Evolutionary conservation across 495 filamentous ascomycete species (phyloP).

Genomic region (Xylaria telfairii): DNA sequence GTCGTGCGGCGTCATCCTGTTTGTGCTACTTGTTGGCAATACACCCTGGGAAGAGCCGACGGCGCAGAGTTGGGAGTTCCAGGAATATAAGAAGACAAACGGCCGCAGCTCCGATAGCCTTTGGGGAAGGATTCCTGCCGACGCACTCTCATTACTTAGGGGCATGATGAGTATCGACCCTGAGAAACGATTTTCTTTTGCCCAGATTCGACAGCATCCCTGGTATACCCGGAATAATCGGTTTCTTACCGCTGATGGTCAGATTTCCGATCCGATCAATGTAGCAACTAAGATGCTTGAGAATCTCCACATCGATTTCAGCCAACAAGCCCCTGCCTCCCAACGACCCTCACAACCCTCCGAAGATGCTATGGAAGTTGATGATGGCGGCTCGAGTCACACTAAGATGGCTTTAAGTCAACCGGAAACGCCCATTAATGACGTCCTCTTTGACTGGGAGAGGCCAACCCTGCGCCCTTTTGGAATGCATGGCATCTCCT

Average conservation of each 20-base stretch:
- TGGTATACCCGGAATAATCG: slow-evolving; percentile 91
- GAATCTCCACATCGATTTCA: slow-evolving; percentile 89
- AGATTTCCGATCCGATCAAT: slow-evolving; percentile 76
- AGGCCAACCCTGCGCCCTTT: slow-evolving; percentile 54
- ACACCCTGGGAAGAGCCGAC: slow-evolving; percentile 98
- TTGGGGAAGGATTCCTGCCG: slow-evolving; percentile 78
- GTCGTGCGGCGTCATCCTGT: slow-evolving; percentile 96
- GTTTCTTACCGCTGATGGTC: slow-evolving; percentile 74
- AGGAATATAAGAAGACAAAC: slow-evolving; percentile 80
- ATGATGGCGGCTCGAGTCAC: slow-evolving; percentile 41
- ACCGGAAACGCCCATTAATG: slow-evolving; percentile 73
- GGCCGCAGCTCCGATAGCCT: slow-evolving; percentile 83
- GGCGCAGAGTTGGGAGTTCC: slow-evolving; percentile 76
- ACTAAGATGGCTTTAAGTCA: slow-evolving; percentile 69
- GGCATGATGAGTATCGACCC: slow-evolving; percentile 92
- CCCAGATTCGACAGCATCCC: slow-evolving; percentile 88
- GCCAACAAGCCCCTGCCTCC: slow-evolving; percentile 64
- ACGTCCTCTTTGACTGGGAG: slow-evolving; percentile 81
- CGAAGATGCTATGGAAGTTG: slow-evolving; percentile 61
- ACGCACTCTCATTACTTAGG: slow-evolving; percentile 84
- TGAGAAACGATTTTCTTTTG: slow-evolving; percentile 77
- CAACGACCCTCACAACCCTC: slow-evolving; percentile 50
- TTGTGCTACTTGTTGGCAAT: slow-evolving; percentile 93
- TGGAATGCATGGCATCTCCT: slow-evolving; percentile 59
- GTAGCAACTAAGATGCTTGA: slow-evolving; percentile 94